phyloP scores from a whole-genome alignment of 805 yeast species.

The Kodamaea lidongshanica region DNA sequence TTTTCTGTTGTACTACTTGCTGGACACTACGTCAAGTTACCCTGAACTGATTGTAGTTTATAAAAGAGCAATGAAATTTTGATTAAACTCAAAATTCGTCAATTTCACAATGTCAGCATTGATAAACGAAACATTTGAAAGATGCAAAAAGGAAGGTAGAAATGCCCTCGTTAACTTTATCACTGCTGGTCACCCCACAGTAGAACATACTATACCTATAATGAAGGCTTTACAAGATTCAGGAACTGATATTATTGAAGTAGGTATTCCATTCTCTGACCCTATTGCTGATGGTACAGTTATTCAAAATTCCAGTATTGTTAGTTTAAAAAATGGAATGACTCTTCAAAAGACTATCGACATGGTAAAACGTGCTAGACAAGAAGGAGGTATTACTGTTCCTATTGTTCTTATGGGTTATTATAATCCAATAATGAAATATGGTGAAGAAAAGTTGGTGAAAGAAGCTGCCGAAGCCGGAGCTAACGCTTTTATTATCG shows the following conservation, averaged over 20 bases:
- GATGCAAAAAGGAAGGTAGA: conserved; percentile 61
- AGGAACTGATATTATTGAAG: conserved; percentile 91
- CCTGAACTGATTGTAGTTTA: conserved; percentile 4
- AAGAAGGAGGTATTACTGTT: conserved; percentile 68
- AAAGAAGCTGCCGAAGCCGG: conserved; percentile 80
- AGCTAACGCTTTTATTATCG: conserved; percentile 90
- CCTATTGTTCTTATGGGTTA: conserved; percentile 97
- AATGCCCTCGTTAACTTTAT: conserved; percentile 86
- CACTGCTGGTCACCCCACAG: conserved; percentile 90
- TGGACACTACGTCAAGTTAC: conserved; percentile 3
- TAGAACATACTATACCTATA: conserved; percentile 83
- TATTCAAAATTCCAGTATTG: conserved; percentile 80
- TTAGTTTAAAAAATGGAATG: conserved; percentile 79
- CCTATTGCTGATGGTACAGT: conserved; percentile 99
- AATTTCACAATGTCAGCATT: conserved; percentile 43
- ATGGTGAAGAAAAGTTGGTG: conserved; percentile 82
- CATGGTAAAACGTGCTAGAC: conserved; percentile 67
- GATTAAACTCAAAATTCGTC: background rate
- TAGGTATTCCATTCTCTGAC: conserved; percentile 95
- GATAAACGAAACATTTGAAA: conserved; percentile 53
- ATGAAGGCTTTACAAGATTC: conserved; percentile 86
- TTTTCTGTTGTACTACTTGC: too few species aligned
- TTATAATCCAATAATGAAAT: conserved; percentile 86
- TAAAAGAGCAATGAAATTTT: conserved; percentile 1
- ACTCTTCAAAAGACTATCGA: conserved; percentile 66